Evolutionary conservation across 768 basidiomycete species (phyloP).

Genomic region (Boletus barrowsii): DNA sequence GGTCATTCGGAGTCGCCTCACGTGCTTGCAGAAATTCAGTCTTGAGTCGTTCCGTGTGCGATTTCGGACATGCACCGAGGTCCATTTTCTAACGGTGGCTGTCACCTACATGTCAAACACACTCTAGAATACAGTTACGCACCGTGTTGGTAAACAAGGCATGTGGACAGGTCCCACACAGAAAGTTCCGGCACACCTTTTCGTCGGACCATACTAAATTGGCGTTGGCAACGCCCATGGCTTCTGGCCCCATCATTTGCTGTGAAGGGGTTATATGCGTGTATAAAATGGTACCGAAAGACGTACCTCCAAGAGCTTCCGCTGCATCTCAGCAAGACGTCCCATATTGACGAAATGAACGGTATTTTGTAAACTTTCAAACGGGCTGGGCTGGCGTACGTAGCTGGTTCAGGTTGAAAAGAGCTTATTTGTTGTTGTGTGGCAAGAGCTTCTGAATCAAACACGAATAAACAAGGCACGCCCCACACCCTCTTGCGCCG

Average conservation of each 20-base stretch:
- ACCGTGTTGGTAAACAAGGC: conserved; percentile 97
- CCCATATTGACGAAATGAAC: conserved; percentile 60
- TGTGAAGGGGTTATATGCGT: conserved; percentile 31
- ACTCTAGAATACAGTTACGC: conserved; percentile 29
- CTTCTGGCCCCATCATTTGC: conserved; percentile 99
- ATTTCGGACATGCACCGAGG: conserved; percentile 94
- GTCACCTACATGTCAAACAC: background rate
- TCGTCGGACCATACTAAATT: conserved; percentile 94
- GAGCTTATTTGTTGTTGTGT: conserved; percentile 29
- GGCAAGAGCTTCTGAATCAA: conserved; percentile 25
- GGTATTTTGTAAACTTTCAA: background rate
- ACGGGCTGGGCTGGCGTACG: background rate
- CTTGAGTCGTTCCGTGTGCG: conserved; percentile 92
- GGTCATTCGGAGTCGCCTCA: conserved; percentile 71
- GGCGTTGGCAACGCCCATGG: conserved; percentile 93
- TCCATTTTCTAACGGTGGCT: conserved; percentile 82
- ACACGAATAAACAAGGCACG: conserved; percentile 23
- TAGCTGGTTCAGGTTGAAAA: conserved; percentile 15
- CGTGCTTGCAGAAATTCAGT: conserved; percentile 82
- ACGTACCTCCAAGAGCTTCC: conserved; percentile 78
- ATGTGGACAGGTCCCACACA: conserved; percentile 99
- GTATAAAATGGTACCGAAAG: conserved; percentile 27
- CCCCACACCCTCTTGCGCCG: background rate
- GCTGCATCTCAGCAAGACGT: conserved; percentile 94
- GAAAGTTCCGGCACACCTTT: conserved; percentile 97